Evolutionary conservation across 768 basidiomycete species (phyloP), one percentile per base, ranked within the genome.

Genomic region (Lactarius psammicola): DNA sequence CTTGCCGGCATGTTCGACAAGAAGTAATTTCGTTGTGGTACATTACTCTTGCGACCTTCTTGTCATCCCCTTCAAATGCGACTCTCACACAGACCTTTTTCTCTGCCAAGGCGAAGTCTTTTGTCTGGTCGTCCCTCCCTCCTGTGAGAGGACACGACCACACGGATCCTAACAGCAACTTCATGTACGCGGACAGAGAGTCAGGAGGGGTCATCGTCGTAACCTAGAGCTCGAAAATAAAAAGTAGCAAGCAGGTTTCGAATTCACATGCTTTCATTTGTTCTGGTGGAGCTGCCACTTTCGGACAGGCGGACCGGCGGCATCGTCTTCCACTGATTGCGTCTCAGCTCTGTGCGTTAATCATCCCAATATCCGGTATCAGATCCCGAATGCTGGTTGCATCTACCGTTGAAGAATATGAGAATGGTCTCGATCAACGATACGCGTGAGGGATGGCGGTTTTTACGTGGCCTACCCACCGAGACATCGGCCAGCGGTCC

Each of bases 401-500:
- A 2, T 30, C 59, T 33, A 28, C 36, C 15, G 26, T 26, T 26
- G 23, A 15, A 26, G 49, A 28, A 51, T 13, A 26, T 28, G 49
- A 51, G 26, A 6, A 51, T 11, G 26, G 26, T 11, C 46, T 49
- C 46, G n/a, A 23, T 26, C 49, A 26, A 51, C 26, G 49, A 51
- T 26, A 6, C 11, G 23, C 26, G 49, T 13, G 49, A 13, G 23
- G 13, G 49, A 51, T 26, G 49, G 23, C 49, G 49, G 49, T 26
- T 51, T 51, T 51, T 51, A 26, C 13, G 49, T 51, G 49, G 49
- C 49, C 57, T 28, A 11, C 23, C n/a, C 18, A 38, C 26, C 17
- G 60, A 54, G 31, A 33, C 53, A 10, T 56, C 62, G 56, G 62
- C 18, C 33, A 63, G 34, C 62, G 44, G 62, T 34, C 62, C 56